Evolutionary conservation across 305 asterid genomes (phyloP), one percentile per base, ranked within the genome.

Genomic region (Fraxinus sp.): DNA sequence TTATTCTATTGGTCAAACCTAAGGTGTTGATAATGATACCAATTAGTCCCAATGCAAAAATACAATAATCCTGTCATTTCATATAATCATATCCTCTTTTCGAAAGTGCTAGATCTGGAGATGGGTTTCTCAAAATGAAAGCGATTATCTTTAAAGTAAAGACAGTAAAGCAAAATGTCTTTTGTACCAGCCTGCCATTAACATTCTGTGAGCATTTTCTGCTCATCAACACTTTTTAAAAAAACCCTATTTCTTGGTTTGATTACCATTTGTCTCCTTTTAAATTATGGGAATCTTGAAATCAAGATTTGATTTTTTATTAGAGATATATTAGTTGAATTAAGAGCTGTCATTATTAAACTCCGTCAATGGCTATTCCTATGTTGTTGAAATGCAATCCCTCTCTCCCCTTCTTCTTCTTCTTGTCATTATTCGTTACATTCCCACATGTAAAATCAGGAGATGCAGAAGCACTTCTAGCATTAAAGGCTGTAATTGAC

Each of bases 401-500:
- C 13, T 22, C 22, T 59, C 36, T 84, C 41, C 62, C 72, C 11
- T 20, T 20, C 35, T 79, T 89, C 35, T 79, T 89, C 49, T 77
- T 81, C 20, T 55, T 90, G 2, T 66, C 82, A 2, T 74, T 77
- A 64, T 28, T 84, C 33, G 43, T 75, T 46, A 84, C 78, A 84
- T 79, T 86, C 9, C 88, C 90, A 14, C 77, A 22, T 32, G 95
- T 85, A 78, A 89, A 77, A 79, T 90, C 99, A 77, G 88, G 91
- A 20, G 99, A 96, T 85, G 91, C 88, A 7, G 97, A 91, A 80
- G 88, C 97, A 4, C 95, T 96, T 33, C 75, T 92, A 72, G 86
- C 90, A 26, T 83, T 96, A 79, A 91, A 81, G 82, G 83, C 90
- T 6, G 89, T 90, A 26, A 36, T 92, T 18, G 99, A 93, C 90